Evolutionary conservation across 2,329 filamentous ascomycete species (phyloP), one percentile per base, ranked within the genome.

Genomic region (Dactylellina leptospora): DNA sequence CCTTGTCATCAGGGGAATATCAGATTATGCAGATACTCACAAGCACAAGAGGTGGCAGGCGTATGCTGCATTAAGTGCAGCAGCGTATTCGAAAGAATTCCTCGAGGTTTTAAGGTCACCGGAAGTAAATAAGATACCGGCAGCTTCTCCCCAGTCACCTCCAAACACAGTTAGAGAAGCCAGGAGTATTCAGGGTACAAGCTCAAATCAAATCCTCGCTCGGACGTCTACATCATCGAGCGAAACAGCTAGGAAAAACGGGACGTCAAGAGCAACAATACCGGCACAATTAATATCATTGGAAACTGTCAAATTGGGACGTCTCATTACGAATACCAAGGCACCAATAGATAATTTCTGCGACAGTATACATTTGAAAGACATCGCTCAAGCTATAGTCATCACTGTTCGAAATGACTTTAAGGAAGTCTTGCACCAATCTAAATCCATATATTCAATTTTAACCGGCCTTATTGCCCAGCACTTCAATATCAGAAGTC

Each of bases 301-400:
- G 23, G 23, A 33, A 5, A 25, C 47, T n/a, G 25, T 51, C 23
- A 25, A 20, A 4, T 8, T 51, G 23, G 47, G 47, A 2, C 47
- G 47, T 30, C 18, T 51, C 20, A 20, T 51, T 18, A 51, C 47
- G 10, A 51, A 51, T 33, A 51, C 47, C 3, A 6, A 51, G 9
- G 27, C 47, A 8, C 47, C 47, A 9, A 25, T 11, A 6, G 40
- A 44, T 8, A 16, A 44, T 6, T 44, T 44, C 18, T 44, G 16
- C 10, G 5, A 44, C 18, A 16, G 40, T 16, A 16, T 44, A 6
- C 28, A 6, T 33, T 33, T 33, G 28, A 33, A 33, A 5, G 11
- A 33, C 28, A 11, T 33, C 28, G 11, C 10, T n/a, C n/a, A n/a
- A n/a, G n/a, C n/a, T n/a, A n/a, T n/a, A n/a, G n/a, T n/a, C n/a